These are phyloP conservation scores for Debaryomyces fabryi DNA, from an alignment of 1,139 yeast species.

Conservation along the genomic window DNA sequence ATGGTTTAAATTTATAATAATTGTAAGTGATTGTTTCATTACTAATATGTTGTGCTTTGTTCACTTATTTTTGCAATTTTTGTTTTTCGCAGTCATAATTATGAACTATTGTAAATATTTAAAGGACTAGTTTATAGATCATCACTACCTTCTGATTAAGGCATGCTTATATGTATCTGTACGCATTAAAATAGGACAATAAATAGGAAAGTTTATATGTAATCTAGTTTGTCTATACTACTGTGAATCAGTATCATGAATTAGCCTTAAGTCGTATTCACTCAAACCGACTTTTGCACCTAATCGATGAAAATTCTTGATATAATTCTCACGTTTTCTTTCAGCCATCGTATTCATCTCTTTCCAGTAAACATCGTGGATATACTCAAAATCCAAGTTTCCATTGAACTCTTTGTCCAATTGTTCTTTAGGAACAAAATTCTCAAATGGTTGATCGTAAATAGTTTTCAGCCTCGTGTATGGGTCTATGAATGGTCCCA, in stretches of 20 bases:
- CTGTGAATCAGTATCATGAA: background rate
- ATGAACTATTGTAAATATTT: background rate
- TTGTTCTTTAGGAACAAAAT: slow-evolving; percentile 80
- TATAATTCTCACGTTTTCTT: slow-evolving; percentile 54
- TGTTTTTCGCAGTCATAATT: background rate
- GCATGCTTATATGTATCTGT: background rate
- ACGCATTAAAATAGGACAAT: background rate
- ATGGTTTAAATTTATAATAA: too few relatives aligned
- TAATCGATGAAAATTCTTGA: slow-evolving; percentile 62
- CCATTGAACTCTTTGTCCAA: slow-evolving; percentile 88
- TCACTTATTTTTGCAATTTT: background rate
- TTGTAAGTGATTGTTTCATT: background rate
- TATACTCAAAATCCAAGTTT: slow-evolving; percentile 75
- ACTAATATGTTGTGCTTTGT: background rate
- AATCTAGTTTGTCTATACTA: background rate
- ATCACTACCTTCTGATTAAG: too few relatives aligned
- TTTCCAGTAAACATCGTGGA: slow-evolving; percentile 82
- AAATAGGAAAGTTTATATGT: background rate
- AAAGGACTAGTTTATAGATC: too few relatives aligned
- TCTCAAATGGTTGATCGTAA: slow-evolving; percentile 82
- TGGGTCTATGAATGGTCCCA: slow-evolving; percentile 95
- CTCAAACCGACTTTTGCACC: slow-evolving; percentile 79
- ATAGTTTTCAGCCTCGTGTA: slow-evolving; percentile 89
- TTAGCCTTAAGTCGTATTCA: slow-evolving; percentile 44
- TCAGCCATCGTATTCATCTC: slow-evolving; percentile 61